phyloP scores from a whole-genome alignment of 2,329 filamentous ascomycete species.

The Colletotrichum orbiculare region DNA sequence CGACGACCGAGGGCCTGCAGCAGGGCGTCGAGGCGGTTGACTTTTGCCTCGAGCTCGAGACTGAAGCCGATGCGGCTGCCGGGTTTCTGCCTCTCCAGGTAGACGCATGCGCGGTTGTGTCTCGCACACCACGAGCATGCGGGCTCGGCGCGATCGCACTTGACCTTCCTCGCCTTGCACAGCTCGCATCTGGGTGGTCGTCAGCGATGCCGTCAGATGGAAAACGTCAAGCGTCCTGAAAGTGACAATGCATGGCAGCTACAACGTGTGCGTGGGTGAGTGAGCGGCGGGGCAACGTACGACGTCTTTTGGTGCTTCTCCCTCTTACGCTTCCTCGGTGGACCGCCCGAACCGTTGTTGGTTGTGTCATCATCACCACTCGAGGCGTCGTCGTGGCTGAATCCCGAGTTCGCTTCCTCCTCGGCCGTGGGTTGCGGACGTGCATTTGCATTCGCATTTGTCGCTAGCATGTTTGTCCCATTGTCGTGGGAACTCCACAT shows the following conservation, averaged over 20 bases:
- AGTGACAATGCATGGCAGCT: not conserved
- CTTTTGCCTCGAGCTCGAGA: conserved; percentile 68
- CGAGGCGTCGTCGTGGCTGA: conserved; percentile 51
- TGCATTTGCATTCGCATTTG: conserved; percentile 42
- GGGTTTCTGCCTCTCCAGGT: conserved; percentile 77
- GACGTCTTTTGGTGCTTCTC: conserved; percentile 56
- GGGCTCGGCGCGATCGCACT: conserved; percentile 65
- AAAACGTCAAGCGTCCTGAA: not conserved
- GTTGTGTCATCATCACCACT: conserved; percentile 51
- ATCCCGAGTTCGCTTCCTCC: conserved; percentile 49
- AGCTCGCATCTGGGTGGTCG: conserved; percentile 51
- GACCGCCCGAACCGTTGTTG: conserved; percentile 41
- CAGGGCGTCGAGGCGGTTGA: conserved; percentile 62
- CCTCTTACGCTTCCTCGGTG: conserved; percentile 52
- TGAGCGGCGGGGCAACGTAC: conserved; percentile 42
- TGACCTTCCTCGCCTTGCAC: conserved; percentile 58
- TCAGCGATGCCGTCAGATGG: conserved; percentile 1
- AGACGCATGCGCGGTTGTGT: conserved; percentile 74
- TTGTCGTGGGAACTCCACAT: conserved; percentile 45
- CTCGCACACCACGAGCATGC: conserved; percentile 78
- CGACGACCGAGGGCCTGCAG: conserved; percentile 55
- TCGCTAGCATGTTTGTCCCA: conserved; percentile 41
- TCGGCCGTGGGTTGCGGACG: conserved; percentile 46
- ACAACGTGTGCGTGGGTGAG: not conserved
- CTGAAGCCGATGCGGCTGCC: conserved; percentile 72